Percentiles rank a stretch among this genome's conserved stretches.
phyloP scores from a whole-genome alignment of 345 rosid genomes.

The Gossypium stocksii region DNA sequence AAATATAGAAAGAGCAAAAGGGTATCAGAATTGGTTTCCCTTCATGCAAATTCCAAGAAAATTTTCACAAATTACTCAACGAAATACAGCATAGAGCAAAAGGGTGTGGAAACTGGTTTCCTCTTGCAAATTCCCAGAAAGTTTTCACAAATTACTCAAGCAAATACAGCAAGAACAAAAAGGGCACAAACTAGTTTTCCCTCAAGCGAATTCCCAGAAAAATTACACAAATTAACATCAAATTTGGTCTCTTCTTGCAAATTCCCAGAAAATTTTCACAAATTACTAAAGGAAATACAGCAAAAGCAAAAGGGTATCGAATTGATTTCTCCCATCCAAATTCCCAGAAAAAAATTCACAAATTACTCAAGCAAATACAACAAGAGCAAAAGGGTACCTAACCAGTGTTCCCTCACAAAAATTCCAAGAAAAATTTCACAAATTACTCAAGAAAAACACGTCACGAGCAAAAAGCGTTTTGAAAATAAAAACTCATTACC shows the following conservation, averaged over 20 bases:
- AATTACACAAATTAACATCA: neutral
- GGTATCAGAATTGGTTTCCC: neutral
- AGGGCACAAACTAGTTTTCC: neutral
- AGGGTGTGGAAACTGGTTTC: neutral
- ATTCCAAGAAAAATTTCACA: neutral
- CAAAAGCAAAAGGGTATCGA: too few relatives aligned
- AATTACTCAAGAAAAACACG: neutral
- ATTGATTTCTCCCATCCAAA: neutral
- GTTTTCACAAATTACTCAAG: neutral
- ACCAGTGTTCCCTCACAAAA: neutral
- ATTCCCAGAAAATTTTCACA: too few relatives aligned
- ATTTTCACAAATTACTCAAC: neutral
- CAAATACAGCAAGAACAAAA: neutral
- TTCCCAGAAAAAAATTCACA: neutral
- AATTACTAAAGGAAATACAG: too few relatives aligned
- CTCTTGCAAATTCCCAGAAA: neutral
- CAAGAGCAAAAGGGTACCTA: neutral
- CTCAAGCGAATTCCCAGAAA: neutral
- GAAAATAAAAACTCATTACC: conserved; percentile 32
- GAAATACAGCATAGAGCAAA: neutral
- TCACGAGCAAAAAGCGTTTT: neutral
- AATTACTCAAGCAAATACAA: neutral
- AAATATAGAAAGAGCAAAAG: neutral
- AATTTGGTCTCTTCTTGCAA: too few relatives aligned
- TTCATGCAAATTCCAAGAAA: neutral